Base-by-base conservation (phyloP, 192 early-diverging fungal species). In the Gamsiella multidivaricata region DNA sequence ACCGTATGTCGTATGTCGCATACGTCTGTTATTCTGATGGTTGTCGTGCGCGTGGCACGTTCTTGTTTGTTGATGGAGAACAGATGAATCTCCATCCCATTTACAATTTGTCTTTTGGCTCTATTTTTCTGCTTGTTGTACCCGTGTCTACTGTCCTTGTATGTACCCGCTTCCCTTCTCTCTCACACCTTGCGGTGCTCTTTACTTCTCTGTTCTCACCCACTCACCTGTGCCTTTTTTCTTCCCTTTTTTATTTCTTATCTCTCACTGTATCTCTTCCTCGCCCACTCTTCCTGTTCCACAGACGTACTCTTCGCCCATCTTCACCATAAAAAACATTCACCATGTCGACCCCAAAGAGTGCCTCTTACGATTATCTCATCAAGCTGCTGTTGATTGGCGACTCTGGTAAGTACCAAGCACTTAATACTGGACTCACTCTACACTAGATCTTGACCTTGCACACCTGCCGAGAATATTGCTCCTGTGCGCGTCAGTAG, bases 301-400 rank as follows among this genome's bases (percentile, higher is more conserved):
- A n/a, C n/a, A n/a, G n/a, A n/a, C n/a, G n/a, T n/a, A n/a, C n/a
- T n/a, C n/a, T n/a, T n/a, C n/a, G n/a, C n/a, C n/a, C n/a, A n/a
- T n/a, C n/a, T n/a, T n/a, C n/a, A n/a, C n/a, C n/a, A 31, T 42
- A 17, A 8, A 53, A 29, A 46, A 18, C 61, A 17, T 51, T 36
- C 61, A 61, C 54, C 39, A 93, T 93, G 91, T 69, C 91, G 31
- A 88, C 90, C 47, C 86, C 84, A 73, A 99, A 99, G 81, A 94
- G 91, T 71, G 95, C 97, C 57, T 93, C 94, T 57, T 99, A 99
- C 81, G 97, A 99, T 86, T 98, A 98, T 82, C 93, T 99, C 68
- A 99, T 99, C 88, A 99, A 99, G 83, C 89, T 99, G 67, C 86
- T 99, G 64, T 84, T 99, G 54, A 99, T 99, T 79, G 97, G 96